A percentile compares a stretch with the other conserved stretches of the same genome.
Evolutionary conservation across 2,329 filamentous ascomycete species (phyloP).

Genomic region (Fusarium sp.): DNA sequence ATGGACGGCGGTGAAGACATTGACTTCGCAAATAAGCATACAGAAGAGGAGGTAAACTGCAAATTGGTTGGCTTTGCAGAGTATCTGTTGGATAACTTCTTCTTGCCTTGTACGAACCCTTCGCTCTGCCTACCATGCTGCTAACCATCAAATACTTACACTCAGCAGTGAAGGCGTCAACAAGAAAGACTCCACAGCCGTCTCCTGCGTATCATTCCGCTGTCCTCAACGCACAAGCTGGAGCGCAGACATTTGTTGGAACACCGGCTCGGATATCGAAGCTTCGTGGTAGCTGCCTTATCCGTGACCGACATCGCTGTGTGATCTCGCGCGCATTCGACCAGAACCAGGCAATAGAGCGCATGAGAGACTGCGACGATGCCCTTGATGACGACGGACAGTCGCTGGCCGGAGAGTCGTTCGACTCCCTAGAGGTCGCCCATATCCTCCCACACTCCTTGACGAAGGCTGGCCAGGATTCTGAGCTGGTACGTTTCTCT

Average conservation of each 20-base stretch:
- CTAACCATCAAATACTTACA: background rate
- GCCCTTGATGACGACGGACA: background rate
- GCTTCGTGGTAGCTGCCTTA: conserved; percentile 13
- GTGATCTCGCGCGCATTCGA: conserved; percentile 22
- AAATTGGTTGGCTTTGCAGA: background rate
- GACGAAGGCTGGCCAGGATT: background rate
- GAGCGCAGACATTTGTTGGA: conserved; percentile 12
- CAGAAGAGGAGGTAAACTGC: background rate
- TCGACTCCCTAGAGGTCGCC: conserved; percentile 13
- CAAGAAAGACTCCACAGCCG: conserved; percentile 19
- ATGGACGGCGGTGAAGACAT: background rate
- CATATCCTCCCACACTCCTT: conserved; percentile 18
- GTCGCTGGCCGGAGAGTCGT: background rate
- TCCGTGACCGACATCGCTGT: conserved; percentile 21
- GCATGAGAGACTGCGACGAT: background rate
- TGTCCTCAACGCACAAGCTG: conserved; percentile 4
- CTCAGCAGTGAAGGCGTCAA: conserved; percentile 16
- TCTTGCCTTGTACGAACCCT: background rate
- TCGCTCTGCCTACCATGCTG: background rate
- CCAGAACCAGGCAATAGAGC: conserved; percentile 1
- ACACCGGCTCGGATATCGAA: conserved; percentile 10
- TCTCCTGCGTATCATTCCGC: conserved; percentile 18
- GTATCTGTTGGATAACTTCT: background rate
- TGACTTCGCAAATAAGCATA: background rate
- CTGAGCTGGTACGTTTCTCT: conserved; percentile 2